Conservation (phyloP, 352 stramenopile genomes). For the Pythium insidiosum region DNA sequence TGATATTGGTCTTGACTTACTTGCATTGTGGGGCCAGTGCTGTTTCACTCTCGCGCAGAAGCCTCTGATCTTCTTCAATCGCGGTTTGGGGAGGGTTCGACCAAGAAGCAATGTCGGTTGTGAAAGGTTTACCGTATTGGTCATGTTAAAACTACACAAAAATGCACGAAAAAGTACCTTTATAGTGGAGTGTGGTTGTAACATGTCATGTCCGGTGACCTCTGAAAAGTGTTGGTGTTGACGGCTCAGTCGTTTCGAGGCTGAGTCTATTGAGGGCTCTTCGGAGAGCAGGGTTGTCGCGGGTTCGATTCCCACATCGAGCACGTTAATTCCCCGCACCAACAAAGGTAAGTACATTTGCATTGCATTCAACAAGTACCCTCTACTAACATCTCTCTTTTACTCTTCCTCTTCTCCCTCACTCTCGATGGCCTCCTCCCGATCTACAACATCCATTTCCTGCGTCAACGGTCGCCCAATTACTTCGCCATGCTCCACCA, state of each 20-base stretch:
- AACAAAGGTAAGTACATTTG: slow-evolving; percentile 3
- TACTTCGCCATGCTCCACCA: neutral
- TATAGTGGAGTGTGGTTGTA: slow-evolving; percentile 1
- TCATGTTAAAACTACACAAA: neutral
- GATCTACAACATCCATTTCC: neutral
- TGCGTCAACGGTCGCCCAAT: neutral
- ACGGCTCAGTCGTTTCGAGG: slow-evolving; percentile 11
- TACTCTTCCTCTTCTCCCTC: neutral
- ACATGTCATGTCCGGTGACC: neutral
- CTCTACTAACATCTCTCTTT: neutral
- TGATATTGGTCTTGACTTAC: no score
- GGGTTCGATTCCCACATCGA: no score
- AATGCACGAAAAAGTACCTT: neutral
- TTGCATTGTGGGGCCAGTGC: no score
- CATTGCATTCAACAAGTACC: neutral
- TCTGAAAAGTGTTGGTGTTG: slow-evolving; percentile 8
- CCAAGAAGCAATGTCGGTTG: no score
- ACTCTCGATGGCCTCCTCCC: no score
- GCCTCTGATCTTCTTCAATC: no score
- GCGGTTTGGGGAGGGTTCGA: no score
- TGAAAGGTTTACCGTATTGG: slow-evolving; percentile 3
- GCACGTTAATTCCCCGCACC: slow-evolving; percentile 15
- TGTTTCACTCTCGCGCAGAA: no score
- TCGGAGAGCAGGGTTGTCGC: no score
- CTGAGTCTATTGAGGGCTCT: slow-evolving; percentile 11